Evolutionary conservation across 2,329 filamentous ascomycete genomes (phyloP), one percentile per base, ranked within the genome.

Genomic region (Sporothrix humicola): DNA sequence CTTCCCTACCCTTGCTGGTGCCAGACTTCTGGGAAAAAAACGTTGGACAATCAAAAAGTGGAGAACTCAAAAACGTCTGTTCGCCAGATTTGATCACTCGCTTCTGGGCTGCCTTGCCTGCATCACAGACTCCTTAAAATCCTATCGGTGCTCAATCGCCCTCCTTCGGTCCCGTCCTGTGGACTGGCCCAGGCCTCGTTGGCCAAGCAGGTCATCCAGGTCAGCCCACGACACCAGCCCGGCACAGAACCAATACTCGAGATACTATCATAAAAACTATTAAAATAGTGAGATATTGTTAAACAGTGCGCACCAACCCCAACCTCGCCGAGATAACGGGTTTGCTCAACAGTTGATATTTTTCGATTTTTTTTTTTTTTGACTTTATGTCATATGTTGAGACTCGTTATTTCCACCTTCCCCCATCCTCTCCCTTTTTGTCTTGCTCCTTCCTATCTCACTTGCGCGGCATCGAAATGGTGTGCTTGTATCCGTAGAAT

Each of bases 1-100:
- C 31, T 54, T 54, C 17, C 50, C 50, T 54, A 20, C 50, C 50
- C 52, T 56, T 56, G 52, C 52, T 42, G n/a, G 71, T 66, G 71
- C 71, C 59, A 58, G n/a, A 31, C 44, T 10, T 66, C 46, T 56
- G 71, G 71, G 50, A 66, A 66, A 8, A 10, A 58, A 72, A 17
- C 48, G 8, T 13, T 13, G 13, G n/a, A 12, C n/a, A 6, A 23
- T 17, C n/a, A 26, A 63, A 66, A 66, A 48, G 59, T 66, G 71
- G 71, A 50, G 61, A 48, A n/a, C 12, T 17, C 26, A 10, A 37
- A 37, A 37, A 15, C 10, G 48, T 66, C 71, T 66, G 70, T 72
- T 72, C 58, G 37, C 59, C 42, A 66, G 42, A 66, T 66, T 48
- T 42, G 42, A 48, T 26, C 37, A 65, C 37, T 20, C 37, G 23